Evolutionary conservation across 2,329 filamentous ascomycete genomes (phyloP), one percentile per base, ranked within the genome.

Genomic region (Alternaria angustiovoidea): DNA sequence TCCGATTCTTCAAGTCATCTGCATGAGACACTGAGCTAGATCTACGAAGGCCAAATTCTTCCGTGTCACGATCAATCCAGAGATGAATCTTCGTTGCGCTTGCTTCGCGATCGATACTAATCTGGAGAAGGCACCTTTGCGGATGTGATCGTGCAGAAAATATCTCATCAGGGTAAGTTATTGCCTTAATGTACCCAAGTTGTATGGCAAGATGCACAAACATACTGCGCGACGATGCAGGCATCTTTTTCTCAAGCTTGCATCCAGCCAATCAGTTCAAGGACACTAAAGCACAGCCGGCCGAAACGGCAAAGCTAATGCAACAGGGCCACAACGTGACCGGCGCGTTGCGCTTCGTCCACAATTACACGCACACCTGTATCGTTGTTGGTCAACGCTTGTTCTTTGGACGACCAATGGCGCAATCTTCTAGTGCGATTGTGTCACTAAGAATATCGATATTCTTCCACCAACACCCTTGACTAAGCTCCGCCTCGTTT

Each of bases 321-420:
- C 52, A 60, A 54, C 62, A 26, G 51, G 43, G 57, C 58, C 60
- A 63, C 58, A 57, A 58, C 51, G 55, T 56, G 57, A 65, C 59
- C 55, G 56, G 51, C 51, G 49, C 46, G 28, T 26, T 36, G 52
- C 44, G 48, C 36, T 59, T 52, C 36, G 30, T 42, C 42, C 24
- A 57, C 49, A n/a, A 24, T 53, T 43, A 38, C 53, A 60, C 38
- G 32, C 36, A 34, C 12, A 47, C 26, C 24, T 42, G 38, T 46
- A 26, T 46, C 26, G 48, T 34, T 9, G 51, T 61, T 63, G 52
- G 44, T 30, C 46, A 39, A 30, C 18, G 16, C 38, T 38, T 28
- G 43, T 34, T 34, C 22, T 44, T 49, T 28, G 43, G 20, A 44
- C 48, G 42, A 51, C 47, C 24, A 28, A 56, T 49, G 43, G 51